Evolutionary conservation across 139 green algal genomes (phyloP).

Genomic region (Tetraselmis chui): DNA sequence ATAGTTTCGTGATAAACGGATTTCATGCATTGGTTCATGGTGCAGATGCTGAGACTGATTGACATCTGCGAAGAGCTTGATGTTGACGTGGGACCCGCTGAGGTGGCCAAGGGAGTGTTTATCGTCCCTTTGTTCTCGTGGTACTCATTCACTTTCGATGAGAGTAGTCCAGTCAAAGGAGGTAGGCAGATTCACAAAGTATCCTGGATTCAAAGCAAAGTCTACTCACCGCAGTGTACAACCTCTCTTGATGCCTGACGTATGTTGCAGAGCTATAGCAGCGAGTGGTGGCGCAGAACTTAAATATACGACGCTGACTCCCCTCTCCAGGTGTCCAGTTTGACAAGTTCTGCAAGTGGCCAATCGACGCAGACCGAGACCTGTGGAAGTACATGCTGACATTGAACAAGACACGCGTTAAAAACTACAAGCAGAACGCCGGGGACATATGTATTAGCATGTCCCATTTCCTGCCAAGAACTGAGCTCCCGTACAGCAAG

Average conservation of each 20-base stretch:
- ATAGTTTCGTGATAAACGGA: no score
- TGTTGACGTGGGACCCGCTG: conserved; percentile 15
- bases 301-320: no score
- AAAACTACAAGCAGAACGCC: background rate
- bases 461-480: conserved; percentile 33
- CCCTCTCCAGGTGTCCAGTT: background rate
- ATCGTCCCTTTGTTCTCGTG: conserved; percentile 31
- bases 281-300: no score
- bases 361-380: conserved; percentile 4
- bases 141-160: conserved; percentile 22
- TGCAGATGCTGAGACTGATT: conserved; percentile 2
- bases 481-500: conserved; percentile 11
- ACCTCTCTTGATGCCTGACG: no score
- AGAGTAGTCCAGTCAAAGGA: conserved; percentile 1
- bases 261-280: no score
- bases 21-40: no score
- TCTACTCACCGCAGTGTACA: no score
- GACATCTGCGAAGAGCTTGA: conserved; percentile 21
- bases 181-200: no score
- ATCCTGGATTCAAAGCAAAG: no score
- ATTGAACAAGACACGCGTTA: conserved; percentile 5
- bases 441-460: conserved; percentile 22
- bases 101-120: conserved; percentile 16
- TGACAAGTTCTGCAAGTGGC: conserved; percentile 36
- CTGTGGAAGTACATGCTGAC: conserved; percentile 15